Evolutionary conservation across 1,284 basidiomycete species (phyloP), one percentile per base, ranked within the genome.

Genomic region (Sanguinoderma infundibulare): DNA sequence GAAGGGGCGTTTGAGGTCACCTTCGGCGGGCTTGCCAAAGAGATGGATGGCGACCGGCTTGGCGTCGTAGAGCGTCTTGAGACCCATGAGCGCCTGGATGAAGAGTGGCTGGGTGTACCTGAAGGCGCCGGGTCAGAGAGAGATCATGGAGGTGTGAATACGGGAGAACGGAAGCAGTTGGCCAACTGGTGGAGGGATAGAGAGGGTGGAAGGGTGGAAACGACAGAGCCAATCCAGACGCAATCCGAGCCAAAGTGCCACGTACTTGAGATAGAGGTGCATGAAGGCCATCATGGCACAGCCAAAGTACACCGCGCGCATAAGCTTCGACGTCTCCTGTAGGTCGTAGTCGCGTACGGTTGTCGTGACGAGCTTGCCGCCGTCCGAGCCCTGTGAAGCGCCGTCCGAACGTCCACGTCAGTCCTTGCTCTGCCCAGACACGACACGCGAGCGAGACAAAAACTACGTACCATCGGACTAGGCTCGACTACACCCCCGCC

Each of bases 271-370:
- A 83, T 96, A 97, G 55, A 90, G 66, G 78, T 97, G 95, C 79
- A 97, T 87, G 82, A 96, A 90, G 58, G 72, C 81, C 92, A 95
- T 95, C 90, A 95, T 95, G 50, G 88, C 90, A 69, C 95, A 75
- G 64, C 91, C 91, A 74, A 92, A 89, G 77, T 89, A 92, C 7
- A 87, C 87, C 34, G 86, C 84, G 60, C 90, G 88, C 64, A 95
- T 90, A n/a, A 91, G 83, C 83, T 98, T 96, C 60, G 90, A 91
- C 3, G 87, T 87, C 76, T 98, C 93, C 5, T 83, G 79, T 15
- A 98, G 86, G 77, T 99, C 96, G 70, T 99, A 99, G 74, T 98
- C 97, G 60, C 88, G 84, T 62, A 95, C 87, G 24, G 96, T 98
- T 8, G 95, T 98, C n/a, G 92, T 95, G 30, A 96, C 85, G 7